Evolutionary conservation across 106 monocot species (phyloP), one percentile per base, ranked within the genome.

Genomic region (Phalaenopsis equestris): DNA sequence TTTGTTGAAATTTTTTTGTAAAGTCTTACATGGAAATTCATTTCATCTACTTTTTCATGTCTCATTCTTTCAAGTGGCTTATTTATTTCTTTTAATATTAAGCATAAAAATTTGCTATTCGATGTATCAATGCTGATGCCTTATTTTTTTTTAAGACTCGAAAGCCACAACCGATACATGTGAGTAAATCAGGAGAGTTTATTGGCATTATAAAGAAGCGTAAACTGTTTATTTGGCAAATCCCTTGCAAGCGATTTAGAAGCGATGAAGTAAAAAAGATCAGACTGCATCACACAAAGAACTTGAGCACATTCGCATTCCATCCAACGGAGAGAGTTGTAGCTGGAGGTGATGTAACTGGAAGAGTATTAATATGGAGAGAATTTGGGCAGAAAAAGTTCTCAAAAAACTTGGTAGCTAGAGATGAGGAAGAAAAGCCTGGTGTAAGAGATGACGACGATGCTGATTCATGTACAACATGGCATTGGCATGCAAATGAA

Each of bases 401-500:
- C 41, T 83, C 83, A 72, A 81, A 80, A 72, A 84, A 49, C 23
- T 8, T 39, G 67, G 76, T 43, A 74, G 48, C n/a, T 39, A 81
- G 36, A 48, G 73, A 77, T 75, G 86, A 89, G 17, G 94, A 89
- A 81, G 91, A 84, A 16, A 89, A 75, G 67, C 85, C 85, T 84
- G 90, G 89, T 23, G 91, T 88, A 37, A 90, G 93, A 78, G 88
- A 77, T 42, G 73, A 92, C 49, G 99, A 93, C 87, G 95, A 99
- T 81, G 93, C 88, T 56, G 95, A 91, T 10, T 83, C 87, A 18
- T 91, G 88, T 70, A 86, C 93, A 15, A 99, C 99, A 81, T 93
- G 95, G 95, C 95, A 99, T 73, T 99, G 99, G 99, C 99, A 99
- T 85, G 76, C 99, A 39, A 83, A 48, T 81, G 88, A 84, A 88